Conservation (phyloP, 176 grass and related monocot species). For the Aegilops tauschii region DNA sequence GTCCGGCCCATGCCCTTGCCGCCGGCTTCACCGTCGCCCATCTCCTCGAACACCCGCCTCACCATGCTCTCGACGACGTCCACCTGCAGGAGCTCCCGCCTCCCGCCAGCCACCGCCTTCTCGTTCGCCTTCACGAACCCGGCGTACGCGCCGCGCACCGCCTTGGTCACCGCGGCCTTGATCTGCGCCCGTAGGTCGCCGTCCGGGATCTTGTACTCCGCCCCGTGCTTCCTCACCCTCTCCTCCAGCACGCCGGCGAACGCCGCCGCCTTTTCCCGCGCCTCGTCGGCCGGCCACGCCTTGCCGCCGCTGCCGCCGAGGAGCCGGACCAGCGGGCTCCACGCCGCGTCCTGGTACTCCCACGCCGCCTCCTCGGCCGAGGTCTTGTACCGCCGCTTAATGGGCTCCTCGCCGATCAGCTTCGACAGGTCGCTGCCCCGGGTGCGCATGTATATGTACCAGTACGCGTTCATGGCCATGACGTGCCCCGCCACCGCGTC, state of each 20-base stretch:
- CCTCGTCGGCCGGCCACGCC: conserved; percentile 24
- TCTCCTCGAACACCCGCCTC: conserved; percentile 42
- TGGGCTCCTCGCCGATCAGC: conserved; percentile 54
- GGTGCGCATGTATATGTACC: conserved; percentile 73
- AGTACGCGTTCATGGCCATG: conserved; percentile 69
- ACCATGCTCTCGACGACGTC: conserved; percentile 44
- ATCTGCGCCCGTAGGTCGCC: conserved; percentile 59
- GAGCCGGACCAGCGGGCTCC: conserved; percentile 38
- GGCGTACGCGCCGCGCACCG: conserved; percentile 51
- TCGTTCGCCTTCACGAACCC: conserved; percentile 53
- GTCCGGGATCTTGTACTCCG: conserved; percentile 45
- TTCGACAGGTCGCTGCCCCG: conserved; percentile 51
- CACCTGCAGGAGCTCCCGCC: conserved; percentile 29
- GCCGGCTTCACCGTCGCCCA: conserved; percentile 15
- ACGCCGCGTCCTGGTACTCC: conserved; percentile 59
- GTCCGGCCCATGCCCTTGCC: neutral
- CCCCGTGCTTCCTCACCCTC: conserved; percentile 29
- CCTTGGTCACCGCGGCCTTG: conserved; percentile 37
- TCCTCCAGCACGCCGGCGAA: conserved; percentile 47
- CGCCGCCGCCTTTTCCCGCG: conserved; percentile 9
- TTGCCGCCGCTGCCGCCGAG: conserved; percentile 14
- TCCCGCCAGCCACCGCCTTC: neutral
- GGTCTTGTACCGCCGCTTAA: conserved; percentile 45
- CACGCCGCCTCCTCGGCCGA: conserved; percentile 67
- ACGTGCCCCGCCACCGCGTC: conserved; percentile 44